Percentiles rank a stretch among this genome's conserved stretches.
Evolutionary conservation across 2,329 filamentous ascomycete species (phyloP).

Genomic region (Clarireedia hainanense): DNA sequence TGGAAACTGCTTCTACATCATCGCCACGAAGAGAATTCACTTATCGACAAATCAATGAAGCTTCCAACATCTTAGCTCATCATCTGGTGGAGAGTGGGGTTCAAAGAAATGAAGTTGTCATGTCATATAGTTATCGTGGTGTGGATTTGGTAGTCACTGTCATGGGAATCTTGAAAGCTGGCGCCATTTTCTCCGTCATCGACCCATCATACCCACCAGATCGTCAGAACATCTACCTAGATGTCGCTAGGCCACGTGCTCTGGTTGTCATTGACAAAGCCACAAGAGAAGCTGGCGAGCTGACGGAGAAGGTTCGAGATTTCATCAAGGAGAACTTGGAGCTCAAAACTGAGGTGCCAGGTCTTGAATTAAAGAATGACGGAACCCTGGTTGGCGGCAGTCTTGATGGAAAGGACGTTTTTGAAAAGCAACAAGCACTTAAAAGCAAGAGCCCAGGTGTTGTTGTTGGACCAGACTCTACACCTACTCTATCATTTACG

Average conservation of each 20-base stretch:
- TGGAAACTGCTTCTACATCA: constrained; percentile 49
- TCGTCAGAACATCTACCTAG: constrained; percentile 74
- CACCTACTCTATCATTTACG: constrained; percentile 67
- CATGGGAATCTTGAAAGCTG: constrained; percentile 62
- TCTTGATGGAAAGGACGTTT: constrained; percentile 57
- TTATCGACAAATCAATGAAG: constrained; percentile 80
- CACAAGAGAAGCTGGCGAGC: constrained; percentile 56
- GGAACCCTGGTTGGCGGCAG: constrained; percentile 65
- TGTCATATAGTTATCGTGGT: constrained; percentile 80
- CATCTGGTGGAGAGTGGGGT: constrained; percentile 68
- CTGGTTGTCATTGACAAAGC: constrained; percentile 68
- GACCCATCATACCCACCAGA: constrained; percentile 79
- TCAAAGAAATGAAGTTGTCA: constrained; percentile 77
- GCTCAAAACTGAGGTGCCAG: constrained; percentile 68
- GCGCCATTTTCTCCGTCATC: constrained; percentile 57
- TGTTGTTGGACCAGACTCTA: constrained; percentile 78
- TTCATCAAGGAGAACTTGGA: constrained; percentile 69
- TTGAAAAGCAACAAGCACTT: constrained; percentile 46
- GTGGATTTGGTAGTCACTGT: constrained; percentile 72
- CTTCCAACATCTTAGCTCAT: constrained; percentile 72
- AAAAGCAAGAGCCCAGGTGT: constrained; percentile 56
- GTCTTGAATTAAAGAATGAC: constrained; percentile 61
- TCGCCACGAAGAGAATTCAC: constrained; percentile 62
- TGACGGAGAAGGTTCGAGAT: constrained; percentile 47
- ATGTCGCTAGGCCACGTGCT: constrained; percentile 66